Conservation (phyloP, 495 filamentous ascomycete genomes). For the Pseudevernia furfuracea region DNA sequence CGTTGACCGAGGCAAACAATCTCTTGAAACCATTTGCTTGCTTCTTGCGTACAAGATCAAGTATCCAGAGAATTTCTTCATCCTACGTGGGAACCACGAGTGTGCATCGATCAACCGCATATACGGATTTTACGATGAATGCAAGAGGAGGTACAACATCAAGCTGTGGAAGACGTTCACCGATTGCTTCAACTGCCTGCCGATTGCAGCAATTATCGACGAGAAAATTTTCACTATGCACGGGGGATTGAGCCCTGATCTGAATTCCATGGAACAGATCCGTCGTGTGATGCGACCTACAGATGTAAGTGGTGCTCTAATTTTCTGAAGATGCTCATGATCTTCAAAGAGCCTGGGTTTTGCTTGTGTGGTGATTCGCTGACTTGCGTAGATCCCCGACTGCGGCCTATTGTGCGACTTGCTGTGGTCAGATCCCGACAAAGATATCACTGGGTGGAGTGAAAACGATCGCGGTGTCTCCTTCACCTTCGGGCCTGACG, state of each 20-base stretch:
- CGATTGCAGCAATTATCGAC: constrained; percentile 99
- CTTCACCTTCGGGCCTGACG: constrained; percentile 98
- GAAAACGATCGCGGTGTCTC: constrained; percentile 98
- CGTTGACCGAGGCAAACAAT: constrained; percentile 98
- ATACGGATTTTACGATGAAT: constrained; percentile 99
- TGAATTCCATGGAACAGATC: constrained; percentile 99
- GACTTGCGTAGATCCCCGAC: constrained; percentile 78
- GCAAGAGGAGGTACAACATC: constrained; percentile 98
- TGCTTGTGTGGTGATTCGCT: constrained; percentile 36
- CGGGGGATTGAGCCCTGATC: constrained; percentile 89
- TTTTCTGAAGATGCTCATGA: constrained; percentile 25
- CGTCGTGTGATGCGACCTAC: constrained; percentile 97
- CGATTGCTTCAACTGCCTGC: constrained; percentile 99
- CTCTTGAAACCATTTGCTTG: constrained; percentile 97
- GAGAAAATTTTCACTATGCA: constrained; percentile 99
- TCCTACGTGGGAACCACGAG: constrained; percentile 96
- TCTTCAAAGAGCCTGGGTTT: constrained; percentile 22
- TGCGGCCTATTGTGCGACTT: constrained; percentile 96
- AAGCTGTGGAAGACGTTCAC: constrained; percentile 99
- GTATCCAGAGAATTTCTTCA: constrained; percentile 99
- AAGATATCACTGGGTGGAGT: constrained; percentile 99
- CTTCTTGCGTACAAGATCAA: constrained; percentile 99
- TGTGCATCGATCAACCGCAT: constrained; percentile 99
- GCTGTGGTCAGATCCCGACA: constrained; percentile 97
- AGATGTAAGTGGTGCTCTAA: constrained; percentile 61